Base-by-base conservation (phyloP, 2,329 filamentous ascomycete genomes). In the Aspergillus quadricinctus region DNA sequence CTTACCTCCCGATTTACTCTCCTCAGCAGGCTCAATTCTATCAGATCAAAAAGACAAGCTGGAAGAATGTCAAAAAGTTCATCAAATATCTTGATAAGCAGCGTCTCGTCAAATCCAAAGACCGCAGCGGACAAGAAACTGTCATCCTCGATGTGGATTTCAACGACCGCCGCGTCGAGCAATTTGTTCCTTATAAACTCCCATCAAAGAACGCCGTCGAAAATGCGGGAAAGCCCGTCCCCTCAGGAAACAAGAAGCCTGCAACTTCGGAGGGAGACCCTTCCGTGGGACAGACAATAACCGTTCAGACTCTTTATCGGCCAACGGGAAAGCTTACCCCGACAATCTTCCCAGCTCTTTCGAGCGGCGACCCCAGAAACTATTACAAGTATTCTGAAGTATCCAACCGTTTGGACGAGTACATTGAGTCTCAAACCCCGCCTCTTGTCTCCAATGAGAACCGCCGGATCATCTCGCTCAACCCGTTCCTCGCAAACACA, bases 1-100 rank as follows among this genome's bases (percentile, higher is more conserved):
- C 86, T 1, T 87, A 84, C 64, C 78, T 89, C 1, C 85, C 86
- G 2, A 78, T 83, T 21, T 80, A 80, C 66, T 82, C 79, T 10
- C 73, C 82, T 4, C 76, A 80, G 21, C 79, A 84, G 64, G 77
- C 78, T 2, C 80, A 80, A 55, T 83, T 78, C 57, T 80, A 86
- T 52, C 83, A 86, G 61, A 86, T 88, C 70, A 88, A 88, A 66
- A 88, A 88, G 72, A 86, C 85, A 3, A 85, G 82, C 59, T 88
- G 83, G 83, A 88, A 88, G 72, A 88, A 83, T 58, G 80, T 86
- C 57, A 86, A 84, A 66, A 88, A 87, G 62, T 88, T 88, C 68
- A 81, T 88, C 71, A 88, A 88, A 64, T 77, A 82, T 53, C 75
- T 89, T 9, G 85, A 88, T 69, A 88, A 88, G 69, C 75, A 83